phyloP scores from a whole-genome alignment of 2,329 filamentous ascomycete genomes.

The Purpureocillium takamizusanense region DNA sequence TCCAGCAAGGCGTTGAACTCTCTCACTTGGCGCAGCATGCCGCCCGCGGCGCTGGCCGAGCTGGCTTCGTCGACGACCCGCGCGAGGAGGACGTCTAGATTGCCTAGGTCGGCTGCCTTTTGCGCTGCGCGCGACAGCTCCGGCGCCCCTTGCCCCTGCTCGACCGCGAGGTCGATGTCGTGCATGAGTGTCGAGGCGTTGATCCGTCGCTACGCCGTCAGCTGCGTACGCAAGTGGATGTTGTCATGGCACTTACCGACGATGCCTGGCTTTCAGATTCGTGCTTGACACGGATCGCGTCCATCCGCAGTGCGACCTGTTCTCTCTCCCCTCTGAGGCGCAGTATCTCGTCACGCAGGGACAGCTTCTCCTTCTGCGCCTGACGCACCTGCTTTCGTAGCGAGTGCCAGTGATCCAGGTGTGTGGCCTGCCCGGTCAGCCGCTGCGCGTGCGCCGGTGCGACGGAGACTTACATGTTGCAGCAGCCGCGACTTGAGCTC shows the following conservation, averaged over 20 bases:
- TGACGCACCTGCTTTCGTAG: slow-evolving; percentile 48
- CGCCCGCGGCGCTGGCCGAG: slow-evolving; percentile 37
- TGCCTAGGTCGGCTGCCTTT: slow-evolving; percentile 41
- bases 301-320: slow-evolving; percentile 53
- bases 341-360: slow-evolving; percentile 51
- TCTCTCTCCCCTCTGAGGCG: slow-evolving; percentile 50
- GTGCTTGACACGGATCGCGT: slow-evolving; percentile 51
- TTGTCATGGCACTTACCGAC: slow-evolving; percentile 29
- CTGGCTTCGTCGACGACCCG: slow-evolving; percentile 45
- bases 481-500: slow-evolving; percentile 47
- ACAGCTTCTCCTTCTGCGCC: slow-evolving; percentile 47
- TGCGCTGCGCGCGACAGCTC: slow-evolving; percentile 35
- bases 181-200: slow-evolving; percentile 50
- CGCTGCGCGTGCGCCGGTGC: not conserved
- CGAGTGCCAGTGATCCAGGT: slow-evolving; percentile 48
- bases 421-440: slow-evolving; percentile 37
- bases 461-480: slow-evolving; percentile 41
- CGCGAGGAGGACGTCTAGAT: slow-evolving; percentile 49
- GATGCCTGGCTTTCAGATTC: slow-evolving; percentile 44
- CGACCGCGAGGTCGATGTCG: slow-evolving; percentile 50
- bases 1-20: slow-evolving; percentile 58
- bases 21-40: slow-evolving; percentile 45
- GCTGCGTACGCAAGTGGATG: not conserved
- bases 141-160: slow-evolving; percentile 38
- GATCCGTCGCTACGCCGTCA: slow-evolving; percentile 29